These are phyloP conservation scores for Rhodotorula sp. DNA, from an alignment of 1,284 basidiomycete species.

Conservation along the genomic window DNA sequence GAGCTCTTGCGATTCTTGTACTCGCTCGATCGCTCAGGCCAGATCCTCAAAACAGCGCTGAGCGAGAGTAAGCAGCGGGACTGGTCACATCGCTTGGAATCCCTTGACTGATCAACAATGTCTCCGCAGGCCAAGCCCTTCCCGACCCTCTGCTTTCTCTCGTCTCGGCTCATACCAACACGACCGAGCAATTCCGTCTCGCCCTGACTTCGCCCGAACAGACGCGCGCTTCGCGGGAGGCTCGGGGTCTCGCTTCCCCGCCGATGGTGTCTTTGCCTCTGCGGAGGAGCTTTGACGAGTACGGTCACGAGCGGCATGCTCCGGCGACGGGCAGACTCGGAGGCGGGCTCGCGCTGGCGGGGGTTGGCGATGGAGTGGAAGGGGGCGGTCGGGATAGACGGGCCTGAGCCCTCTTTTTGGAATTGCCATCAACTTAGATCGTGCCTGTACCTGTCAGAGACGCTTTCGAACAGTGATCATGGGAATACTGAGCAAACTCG, in stretches of 20 bases:
- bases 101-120: neutral
- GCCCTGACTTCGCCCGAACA: neutral
- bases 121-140: neutral
- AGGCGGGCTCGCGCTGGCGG: neutral
- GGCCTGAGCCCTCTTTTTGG: neutral
- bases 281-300: neutral
- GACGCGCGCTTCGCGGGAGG: neutral
- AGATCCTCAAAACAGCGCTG: constrained; percentile 58
- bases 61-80: constrained; percentile 21
- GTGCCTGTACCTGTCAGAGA: too few species aligned
- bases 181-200: neutral
- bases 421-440: too few species aligned
- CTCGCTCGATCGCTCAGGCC: constrained; percentile 75
- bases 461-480: too few species aligned
- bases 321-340: neutral
- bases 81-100: neutral
- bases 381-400: neutral
- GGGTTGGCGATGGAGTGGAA: neutral
- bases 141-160: neutral
- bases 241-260: neutral
- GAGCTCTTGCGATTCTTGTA: constrained; percentile 88
- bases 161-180: neutral
- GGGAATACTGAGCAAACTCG: too few species aligned
- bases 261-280: neutral
- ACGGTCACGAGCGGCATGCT: neutral